Evolutionary conservation across 148 eudicot species (phyloP).

Genomic region (Chenopodium quinoa): DNA sequence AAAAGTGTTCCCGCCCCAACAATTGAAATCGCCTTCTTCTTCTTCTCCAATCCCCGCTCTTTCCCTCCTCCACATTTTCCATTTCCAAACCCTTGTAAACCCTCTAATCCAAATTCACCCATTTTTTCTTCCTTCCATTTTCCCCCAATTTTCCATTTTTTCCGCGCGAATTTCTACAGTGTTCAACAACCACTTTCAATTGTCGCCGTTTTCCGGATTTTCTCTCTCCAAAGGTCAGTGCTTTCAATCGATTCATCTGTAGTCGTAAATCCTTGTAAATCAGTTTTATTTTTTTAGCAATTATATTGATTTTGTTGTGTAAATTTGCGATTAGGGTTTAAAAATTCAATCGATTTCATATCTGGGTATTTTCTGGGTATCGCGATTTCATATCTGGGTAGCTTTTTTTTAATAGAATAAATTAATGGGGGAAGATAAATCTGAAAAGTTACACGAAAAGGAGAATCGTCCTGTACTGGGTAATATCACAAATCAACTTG

Average conservation of each 20-base stretch:
- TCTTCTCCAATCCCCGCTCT: constrained; percentile 3
- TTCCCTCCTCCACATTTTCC: not conserved
- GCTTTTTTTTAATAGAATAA: not conserved
- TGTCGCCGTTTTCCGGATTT: not conserved
- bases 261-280: not conserved
- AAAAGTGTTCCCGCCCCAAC: constrained; percentile 20
- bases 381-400: not conserved
- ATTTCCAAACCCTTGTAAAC: not conserved
- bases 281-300: not conserved
- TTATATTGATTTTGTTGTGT: not conserved
- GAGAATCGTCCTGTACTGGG: constrained; percentile 38
- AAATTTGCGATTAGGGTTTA: constrained; percentile 21
- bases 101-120: not conserved
- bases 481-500: constrained; percentile 54
- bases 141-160: not conserved
- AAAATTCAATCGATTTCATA: not conserved
- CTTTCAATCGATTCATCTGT: not conserved
- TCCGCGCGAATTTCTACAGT: not conserved
- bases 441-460: constrained; percentile 23
- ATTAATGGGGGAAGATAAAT: constrained; percentile 39
- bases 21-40: not conserved
- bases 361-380: constrained; percentile 1
- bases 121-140: not conserved
- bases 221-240: constrained; percentile 12
- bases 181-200: not conserved